Evolutionary conservation across 2,329 filamentous ascomycete species (phyloP), one percentile per base, ranked within the genome.

Genomic region (Fusarium sp.): DNA sequence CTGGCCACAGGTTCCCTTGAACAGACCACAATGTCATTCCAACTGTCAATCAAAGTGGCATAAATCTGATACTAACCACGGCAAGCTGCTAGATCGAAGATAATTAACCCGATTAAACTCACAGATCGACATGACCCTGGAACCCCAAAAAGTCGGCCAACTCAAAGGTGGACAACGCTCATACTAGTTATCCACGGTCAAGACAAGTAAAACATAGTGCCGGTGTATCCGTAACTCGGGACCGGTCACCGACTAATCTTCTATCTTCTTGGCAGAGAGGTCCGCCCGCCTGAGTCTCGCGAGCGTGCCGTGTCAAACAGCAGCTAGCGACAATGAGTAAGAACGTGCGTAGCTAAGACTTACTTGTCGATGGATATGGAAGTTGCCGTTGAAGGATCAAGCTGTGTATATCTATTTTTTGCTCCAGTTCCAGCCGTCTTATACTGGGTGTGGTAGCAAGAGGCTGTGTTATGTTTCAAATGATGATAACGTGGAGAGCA

Each of bases 401-500:
- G 23, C 48, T 40, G 32, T 40, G 35, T 41, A 56, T 35, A 48
- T 32, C 49, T 67, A 54, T 66, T 62, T 62, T 62, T 45, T 41
- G 32, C 37, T 22, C 35, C 27, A 30, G 32, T 33, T 22, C 35
- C 27, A 30, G 27, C 27, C 25, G 23, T 52, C 44, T 52, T 40
- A 23, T 37, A 39, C 30, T 22, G 22, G 60, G 39, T 44, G 37
- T 50, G 33, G 39, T 49, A 27, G 44, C 33, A 56, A 60, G 65
- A 68, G 66, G 66, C 66, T 70, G 61, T 70, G 66, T 39, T 40
- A 65, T 61, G 51, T 61, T 51, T 62, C 52, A 51, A 43, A 40
- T 40, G 41, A 27, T 22, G 35, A 46, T 30, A 33, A 46, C 39
- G 45, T n/a, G 52, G 61, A 53, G 19, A 37, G n/a, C 17, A 32